Evolutionary conservation across 2,329 filamentous ascomycete genomes (phyloP), one percentile per base, ranked within the genome.

Genomic region (Byssochlamys sp.): DNA sequence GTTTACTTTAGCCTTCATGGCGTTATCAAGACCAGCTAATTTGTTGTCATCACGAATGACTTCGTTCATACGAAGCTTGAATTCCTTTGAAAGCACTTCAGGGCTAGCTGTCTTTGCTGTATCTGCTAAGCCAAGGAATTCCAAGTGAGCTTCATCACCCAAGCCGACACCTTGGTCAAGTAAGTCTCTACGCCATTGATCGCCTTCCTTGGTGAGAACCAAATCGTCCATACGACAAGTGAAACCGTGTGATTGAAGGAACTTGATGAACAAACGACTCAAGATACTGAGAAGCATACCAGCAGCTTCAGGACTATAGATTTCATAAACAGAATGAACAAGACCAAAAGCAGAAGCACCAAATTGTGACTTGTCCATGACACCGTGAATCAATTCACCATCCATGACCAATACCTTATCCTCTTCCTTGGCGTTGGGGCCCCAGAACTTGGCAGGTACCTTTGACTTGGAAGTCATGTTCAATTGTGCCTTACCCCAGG

Each of bases 191-290:
- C 94, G 85, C 55, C 81, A 78, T 57, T 77, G 77, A 69, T 99
- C 91, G 55, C 94, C 92, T 61, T 88, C 78, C 1, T 82, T 78
- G 0, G 92, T 97, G 54, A 99, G 83, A 58, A 88, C 84, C 58
- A 99, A 79, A 78, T 99, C 94, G 67, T 99, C 92, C 74, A 99
- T 96, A 70, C 94, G 94, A 73, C 94, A 99, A 63, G 90, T 94
- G 72, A 97, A 97, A 1, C 92, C 94, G 54, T 91, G 84, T 86
- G 96, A 95, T 69, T 94, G 89, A 60, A 97, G 80, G 62, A 91
- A 87, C 67, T 91, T 88, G 0, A 92, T 99, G 61, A 99, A 77
- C 27, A 99, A 80, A 58, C 94, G 85, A 56, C 94, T 92, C 57
- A 99, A 80, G 64, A 92, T 88, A 78, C 91, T 95, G 56, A 99